Conservation (phyloP, 202 grass and related monocot genomes). For the Panicum virgatum region DNA sequence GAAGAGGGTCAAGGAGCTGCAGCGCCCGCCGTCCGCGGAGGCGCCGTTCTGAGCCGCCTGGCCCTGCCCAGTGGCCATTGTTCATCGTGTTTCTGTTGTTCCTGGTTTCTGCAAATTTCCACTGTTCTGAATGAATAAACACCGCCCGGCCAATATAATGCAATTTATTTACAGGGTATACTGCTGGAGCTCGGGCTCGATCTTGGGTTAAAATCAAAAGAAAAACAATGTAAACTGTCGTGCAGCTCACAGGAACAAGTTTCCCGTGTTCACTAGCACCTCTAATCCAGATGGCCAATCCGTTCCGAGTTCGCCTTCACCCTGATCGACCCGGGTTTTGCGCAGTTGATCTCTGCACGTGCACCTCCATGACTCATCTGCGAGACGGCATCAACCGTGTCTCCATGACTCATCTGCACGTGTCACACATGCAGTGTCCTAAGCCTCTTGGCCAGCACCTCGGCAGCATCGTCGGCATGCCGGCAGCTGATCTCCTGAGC, state of each 20-base stretch:
- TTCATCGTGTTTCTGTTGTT: not conserved
- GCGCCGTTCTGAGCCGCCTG: conserved; percentile 35
- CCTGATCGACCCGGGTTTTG: too few relatives aligned
- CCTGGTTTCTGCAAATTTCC: not conserved
- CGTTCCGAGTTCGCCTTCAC: too few relatives aligned
- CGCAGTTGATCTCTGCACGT: too few relatives aligned
- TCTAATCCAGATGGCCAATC: not conserved
- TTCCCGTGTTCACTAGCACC: not conserved
- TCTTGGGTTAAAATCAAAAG: too few relatives aligned
- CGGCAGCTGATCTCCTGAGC: not conserved
- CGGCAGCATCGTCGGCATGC: too few relatives aligned
- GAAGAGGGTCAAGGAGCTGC: conserved; percentile 65
- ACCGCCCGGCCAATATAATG: too few relatives aligned
- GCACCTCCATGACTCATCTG: not conserved
- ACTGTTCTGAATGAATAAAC: not conserved
- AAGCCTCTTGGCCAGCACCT: not conserved
- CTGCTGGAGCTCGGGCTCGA: too few relatives aligned
- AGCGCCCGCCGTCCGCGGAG: conserved; percentile 49
- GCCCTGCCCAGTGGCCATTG: not conserved
- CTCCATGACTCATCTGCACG: too few relatives aligned
- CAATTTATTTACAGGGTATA: too few relatives aligned
- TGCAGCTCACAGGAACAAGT: too few relatives aligned
- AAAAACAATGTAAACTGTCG: too few relatives aligned
- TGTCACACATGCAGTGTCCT: not conserved
- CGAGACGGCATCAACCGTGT: not conserved